Conservation (phyloP, 768 basidiomycete species). For the Lactarius hatsudake region DNA sequence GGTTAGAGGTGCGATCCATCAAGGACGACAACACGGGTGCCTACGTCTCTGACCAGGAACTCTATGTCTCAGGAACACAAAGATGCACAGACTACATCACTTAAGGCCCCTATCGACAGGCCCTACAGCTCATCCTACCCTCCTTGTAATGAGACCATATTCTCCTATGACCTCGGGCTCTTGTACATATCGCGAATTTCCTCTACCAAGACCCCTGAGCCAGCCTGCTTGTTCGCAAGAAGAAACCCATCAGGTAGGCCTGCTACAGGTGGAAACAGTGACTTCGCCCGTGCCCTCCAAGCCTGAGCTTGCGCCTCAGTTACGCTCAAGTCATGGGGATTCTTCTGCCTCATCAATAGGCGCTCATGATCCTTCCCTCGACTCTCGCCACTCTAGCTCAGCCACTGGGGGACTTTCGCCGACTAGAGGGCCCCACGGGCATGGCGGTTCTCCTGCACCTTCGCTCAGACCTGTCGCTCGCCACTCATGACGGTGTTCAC, state of each 20-base stretch:
- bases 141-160: not conserved
- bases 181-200: not conserved
- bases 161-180: not conserved
- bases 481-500: not conserved
- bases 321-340: not conserved
- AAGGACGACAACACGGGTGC: not conserved
- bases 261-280: not conserved
- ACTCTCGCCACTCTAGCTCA: not conserved
- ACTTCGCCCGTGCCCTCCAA: not conserved
- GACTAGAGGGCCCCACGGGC: not conserved
- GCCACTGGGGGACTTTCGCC: not conserved
- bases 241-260: not conserved
- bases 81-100: not conserved
- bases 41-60: not conserved
- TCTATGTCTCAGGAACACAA: not conserved
- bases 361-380: not conserved
- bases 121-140: not conserved
- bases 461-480: not conserved
- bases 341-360: not conserved
- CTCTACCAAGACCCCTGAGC: not conserved
- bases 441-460: constrained; percentile 2
- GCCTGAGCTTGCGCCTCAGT: constrained; percentile 4
- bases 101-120: not conserved
- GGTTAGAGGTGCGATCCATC: not conserved
- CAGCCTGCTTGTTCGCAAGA: not conserved